A percentile compares a stretch with the other conserved stretches of the same genome.
Conservation (phyloP, 768 basidiomycete genomes). For the Leucosporidium scottii region DNA sequence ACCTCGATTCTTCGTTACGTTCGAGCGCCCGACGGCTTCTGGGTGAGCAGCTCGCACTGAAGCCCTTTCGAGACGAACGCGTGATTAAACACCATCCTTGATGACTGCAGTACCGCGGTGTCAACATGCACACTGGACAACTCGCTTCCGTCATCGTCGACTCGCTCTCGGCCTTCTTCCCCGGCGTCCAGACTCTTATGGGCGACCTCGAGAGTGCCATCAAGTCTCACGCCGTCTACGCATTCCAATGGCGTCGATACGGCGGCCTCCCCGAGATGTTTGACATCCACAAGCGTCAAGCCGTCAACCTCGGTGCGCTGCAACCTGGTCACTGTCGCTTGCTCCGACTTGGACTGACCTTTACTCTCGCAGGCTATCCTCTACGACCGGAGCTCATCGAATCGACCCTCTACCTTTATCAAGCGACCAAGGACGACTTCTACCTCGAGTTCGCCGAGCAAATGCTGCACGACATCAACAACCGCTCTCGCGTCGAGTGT, state of each 20-base stretch:
- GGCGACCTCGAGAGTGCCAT: slow-evolving; percentile 38
- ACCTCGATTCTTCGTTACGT: slow-evolving; percentile 78
- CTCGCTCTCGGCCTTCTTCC: slow-evolving; percentile 92
- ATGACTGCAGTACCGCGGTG: slow-evolving; percentile 62
- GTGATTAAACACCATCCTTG: not conserved
- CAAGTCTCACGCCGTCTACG: slow-evolving; percentile 48
- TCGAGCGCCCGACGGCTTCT: slow-evolving; percentile 74
- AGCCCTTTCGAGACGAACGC: too few relatives aligned
- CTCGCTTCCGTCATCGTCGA: slow-evolving; percentile 73
- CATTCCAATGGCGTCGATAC: slow-evolving; percentile 56
- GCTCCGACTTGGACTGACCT: too few relatives aligned
- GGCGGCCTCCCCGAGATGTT: slow-evolving; percentile 88
- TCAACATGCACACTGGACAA: slow-evolving; percentile 73
- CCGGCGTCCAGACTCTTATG: slow-evolving; percentile 66
- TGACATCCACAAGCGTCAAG: slow-evolving; percentile 47
- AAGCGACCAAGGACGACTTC: slow-evolving; percentile 88
- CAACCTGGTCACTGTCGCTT: not conserved
- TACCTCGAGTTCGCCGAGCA: slow-evolving; percentile 88
- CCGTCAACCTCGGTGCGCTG: not conserved
- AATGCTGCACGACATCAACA: slow-evolving; percentile 64
- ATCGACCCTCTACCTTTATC: slow-evolving; percentile 91
- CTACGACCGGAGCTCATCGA: slow-evolving; percentile 71
- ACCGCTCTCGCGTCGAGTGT: slow-evolving; percentile 72
- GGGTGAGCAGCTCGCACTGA: slow-evolving; percentile 50
- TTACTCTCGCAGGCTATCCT: slow-evolving; percentile 11